Percentiles rank a stretch among this genome's conserved stretches.
phyloP scores from a whole-genome alignment of 176 grass and related monocot genomes.

The Lolium rigidum region DNA sequence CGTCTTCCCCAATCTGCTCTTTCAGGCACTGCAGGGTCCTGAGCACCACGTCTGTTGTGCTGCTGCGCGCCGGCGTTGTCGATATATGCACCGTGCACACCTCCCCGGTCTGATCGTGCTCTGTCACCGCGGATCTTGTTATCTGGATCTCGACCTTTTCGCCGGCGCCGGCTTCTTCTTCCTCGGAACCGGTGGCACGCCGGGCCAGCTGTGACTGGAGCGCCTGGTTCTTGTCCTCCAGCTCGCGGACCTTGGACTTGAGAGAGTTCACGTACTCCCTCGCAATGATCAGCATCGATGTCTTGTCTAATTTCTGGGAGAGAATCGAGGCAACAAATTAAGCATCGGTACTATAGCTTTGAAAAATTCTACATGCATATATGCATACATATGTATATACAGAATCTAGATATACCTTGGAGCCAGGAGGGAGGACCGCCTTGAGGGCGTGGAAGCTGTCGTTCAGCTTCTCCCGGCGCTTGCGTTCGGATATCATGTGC shows the following conservation, averaged over 20 bases:
- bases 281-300: conserved; percentile 68
- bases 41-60: conserved; percentile 55
- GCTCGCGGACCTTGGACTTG: conserved; percentile 57
- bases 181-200: neutral
- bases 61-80: conserved; percentile 31
- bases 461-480: conserved; percentile 83
- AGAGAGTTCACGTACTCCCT: conserved; percentile 68
- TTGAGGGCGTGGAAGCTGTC: conserved; percentile 65
- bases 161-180: neutral
- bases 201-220: conserved; percentile 49
- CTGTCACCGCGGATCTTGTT: neutral
- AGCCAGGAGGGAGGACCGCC: conserved; percentile 63
- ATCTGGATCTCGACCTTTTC: conserved; percentile 51
- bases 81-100: conserved; percentile 53
- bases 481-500: conserved; percentile 87
- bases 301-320: conserved; percentile 68
- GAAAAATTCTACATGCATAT: neutral
- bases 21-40: conserved; percentile 61
- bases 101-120: neutral
- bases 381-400: neutral
- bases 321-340: neutral
- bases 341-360: neutral
- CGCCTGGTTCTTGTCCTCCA: conserved; percentile 72
- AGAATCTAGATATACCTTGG: conserved; percentile 60
- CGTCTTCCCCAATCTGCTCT: conserved; percentile 38